Evolutionary conservation across 306 rosid genomes (phyloP), one percentile per base, ranked within the genome.

Genomic region (Prunus kanzakura): DNA sequence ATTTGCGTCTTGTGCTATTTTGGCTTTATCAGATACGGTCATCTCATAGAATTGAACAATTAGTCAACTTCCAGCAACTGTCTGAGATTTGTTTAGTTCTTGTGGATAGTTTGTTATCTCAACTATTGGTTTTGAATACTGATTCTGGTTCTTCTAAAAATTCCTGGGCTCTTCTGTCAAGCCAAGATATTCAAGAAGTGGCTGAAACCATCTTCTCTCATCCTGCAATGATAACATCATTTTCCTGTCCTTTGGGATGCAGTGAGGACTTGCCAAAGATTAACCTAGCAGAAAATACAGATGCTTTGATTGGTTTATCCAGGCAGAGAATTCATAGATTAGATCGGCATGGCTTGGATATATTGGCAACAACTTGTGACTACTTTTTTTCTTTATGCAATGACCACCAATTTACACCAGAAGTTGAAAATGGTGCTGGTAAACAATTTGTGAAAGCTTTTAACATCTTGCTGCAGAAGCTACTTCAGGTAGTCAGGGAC

Each of bases 1-100:
- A 72, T 86, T 77, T 95, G 66, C 87, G 81, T 60, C 88, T 90
- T 67, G 84, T 95, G 82, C 84, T 95, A 74, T 91, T 88, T 80
- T 95, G 98, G 97, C 79, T 82, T 77, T 81, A 80, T 78, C 88
- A 78, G 81, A 84, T 89, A 81, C 87, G 81, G 52, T 75, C 84
- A 75, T 86, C 84, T 79, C 83, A 79, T 41, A 63, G 77, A 78
- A 66, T 69, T 71, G 77, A 85, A 45, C 90, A 91, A 45, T 46
- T 71, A 78, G 79, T 81, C 52, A 80, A 86, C 64, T 75, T 84
- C 14, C 80, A 83, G 63, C 86, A 88, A 62, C 91, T 84, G 65
- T 79, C 81, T 51, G 79, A 88, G 82, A 72, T 92, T 9, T 94
- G 93, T 84, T 82, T 89, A 79, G 67, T 35, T 76, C 89, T 92